A percentile compares a stretch with the other conserved stretches of the same genome.
These are phyloP conservation scores for Fusarium sublunatum DNA, from an alignment of 2,329 filamentous ascomycete species.

Conservation along the genomic window DNA sequence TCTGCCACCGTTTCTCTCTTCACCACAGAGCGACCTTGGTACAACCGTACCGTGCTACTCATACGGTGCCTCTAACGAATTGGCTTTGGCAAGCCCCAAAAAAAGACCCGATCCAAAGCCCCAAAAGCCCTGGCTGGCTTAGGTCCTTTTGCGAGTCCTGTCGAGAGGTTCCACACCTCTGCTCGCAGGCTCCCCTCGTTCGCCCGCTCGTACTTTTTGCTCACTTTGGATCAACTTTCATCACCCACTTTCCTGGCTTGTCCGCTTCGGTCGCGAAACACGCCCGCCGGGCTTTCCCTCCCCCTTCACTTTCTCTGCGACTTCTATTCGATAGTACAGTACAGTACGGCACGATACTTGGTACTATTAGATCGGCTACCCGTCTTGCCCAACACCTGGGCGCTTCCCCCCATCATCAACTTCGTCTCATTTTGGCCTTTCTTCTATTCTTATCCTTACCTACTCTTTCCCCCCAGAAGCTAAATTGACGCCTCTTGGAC, in stretches of 20 bases:
- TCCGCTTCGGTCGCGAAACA: constrained; percentile 41
- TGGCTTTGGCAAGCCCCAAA: constrained; percentile 17
- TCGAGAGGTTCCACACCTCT: constrained; percentile 27
- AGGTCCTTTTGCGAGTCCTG: constrained; percentile 38
- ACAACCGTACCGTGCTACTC: constrained; percentile 31
- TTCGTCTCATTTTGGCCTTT: constrained; percentile 34
- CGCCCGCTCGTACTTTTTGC: constrained; percentile 1
- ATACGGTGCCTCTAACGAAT: constrained; percentile 25
- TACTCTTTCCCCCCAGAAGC: constrained; percentile 21
- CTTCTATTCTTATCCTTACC: constrained; percentile 34
- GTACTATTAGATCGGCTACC: constrained; percentile 5
- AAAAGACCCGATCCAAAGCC: constrained; percentile 30
- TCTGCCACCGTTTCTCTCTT: constrained; percentile 17
- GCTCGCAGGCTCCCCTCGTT: constrained; percentile 28
- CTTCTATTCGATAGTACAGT: constrained; percentile 13
- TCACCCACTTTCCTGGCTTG: constrained; percentile 20
- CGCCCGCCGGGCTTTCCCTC: constrained; percentile 20
- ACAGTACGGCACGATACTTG: constrained; percentile 21
- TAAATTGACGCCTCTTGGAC: constrained; percentile 19
- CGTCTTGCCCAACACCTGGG: constrained; percentile 12
- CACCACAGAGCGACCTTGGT: constrained; percentile 11
- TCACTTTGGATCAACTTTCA: constrained; percentile 20
- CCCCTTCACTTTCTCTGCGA: constrained; percentile 36
- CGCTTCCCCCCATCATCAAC: constrained; percentile 33
- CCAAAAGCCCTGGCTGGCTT: constrained; percentile 29